Percentiles rank a stretch among this genome's conserved stretches.
Conservation (phyloP, 305 asterid genomes). For the Vinca major region DNA sequence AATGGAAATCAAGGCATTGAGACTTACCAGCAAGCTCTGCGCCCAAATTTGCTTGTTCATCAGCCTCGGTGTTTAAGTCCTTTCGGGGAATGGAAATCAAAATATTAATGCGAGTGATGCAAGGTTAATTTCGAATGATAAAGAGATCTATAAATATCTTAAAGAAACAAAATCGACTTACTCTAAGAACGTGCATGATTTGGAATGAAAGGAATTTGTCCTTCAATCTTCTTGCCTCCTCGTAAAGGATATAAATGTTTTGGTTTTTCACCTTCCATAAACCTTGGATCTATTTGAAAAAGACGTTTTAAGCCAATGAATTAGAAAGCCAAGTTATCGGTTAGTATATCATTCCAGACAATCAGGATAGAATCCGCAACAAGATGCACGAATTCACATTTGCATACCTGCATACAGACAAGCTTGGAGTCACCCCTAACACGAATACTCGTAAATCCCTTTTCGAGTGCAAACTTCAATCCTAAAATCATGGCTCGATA, state of each 20-base stretch:
- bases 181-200: constrained; percentile 73
- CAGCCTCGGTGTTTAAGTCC: constrained; percentile 93
- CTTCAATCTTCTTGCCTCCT: constrained; percentile 80
- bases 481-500: constrained; percentile 92
- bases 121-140: neutral
- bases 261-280: constrained; percentile 83
- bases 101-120: neutral
- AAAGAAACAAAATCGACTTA: constrained; percentile 23
- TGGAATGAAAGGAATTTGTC: constrained; percentile 69
- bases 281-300: constrained; percentile 63
- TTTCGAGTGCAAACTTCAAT: constrained; percentile 57
- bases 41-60: constrained; percentile 89
- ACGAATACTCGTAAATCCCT: constrained; percentile 75
- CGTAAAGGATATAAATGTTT: constrained; percentile 50
- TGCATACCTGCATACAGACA: constrained; percentile 93
- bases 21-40: constrained; percentile 74
- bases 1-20: neutral
- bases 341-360: constrained; percentile 1
- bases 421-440: constrained; percentile 97
- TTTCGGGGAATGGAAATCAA: constrained; percentile 17
- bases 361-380: neutral
- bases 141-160: neutral
- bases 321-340: constrained; percentile 1
- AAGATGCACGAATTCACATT: neutral
- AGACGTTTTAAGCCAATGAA: neutral